A percentile compares a stretch with the other conserved stretches of the same genome.
These are phyloP conservation scores for Yarrowia deformans DNA, from an alignment of 805 yeast genomes.

Conservation along the genomic window DNA sequence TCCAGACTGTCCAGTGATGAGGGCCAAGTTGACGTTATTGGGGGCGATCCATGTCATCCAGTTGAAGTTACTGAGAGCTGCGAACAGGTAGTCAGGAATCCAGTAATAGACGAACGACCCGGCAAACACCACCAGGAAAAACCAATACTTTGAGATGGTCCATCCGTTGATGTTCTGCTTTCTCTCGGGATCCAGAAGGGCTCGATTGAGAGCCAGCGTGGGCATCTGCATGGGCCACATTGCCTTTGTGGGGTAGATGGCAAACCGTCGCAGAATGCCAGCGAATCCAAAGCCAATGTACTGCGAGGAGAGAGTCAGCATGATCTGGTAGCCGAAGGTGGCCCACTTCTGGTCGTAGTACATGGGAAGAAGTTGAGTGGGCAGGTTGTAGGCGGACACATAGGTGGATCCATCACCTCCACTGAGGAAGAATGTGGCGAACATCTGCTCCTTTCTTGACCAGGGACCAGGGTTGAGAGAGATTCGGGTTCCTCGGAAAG, in stretches of 20 bases:
- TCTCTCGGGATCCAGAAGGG: constrained; percentile 54
- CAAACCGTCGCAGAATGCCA: constrained; percentile 63
- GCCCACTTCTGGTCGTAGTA: constrained; percentile 50
- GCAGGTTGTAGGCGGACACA: constrained; percentile 42
- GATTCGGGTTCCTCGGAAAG: constrained; percentile 52
- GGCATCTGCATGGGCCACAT: constrained; percentile 72
- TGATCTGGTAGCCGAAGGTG: constrained; percentile 53
- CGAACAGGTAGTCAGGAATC: constrained; percentile 66
- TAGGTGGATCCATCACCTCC: constrained; percentile 41
- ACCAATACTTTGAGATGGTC: constrained; percentile 57
- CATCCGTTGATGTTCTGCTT: constrained; percentile 57
- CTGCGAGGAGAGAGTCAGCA: constrained; percentile 64
- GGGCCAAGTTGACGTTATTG: constrained; percentile 60
- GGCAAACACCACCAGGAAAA: constrained; percentile 54
- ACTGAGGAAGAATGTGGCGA: constrained; percentile 50
- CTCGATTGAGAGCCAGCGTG: constrained; percentile 62
- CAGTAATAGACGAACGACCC: constrained; percentile 60
- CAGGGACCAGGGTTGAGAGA: constrained; percentile 71
- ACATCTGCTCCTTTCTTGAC: constrained; percentile 67
- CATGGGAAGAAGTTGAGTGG: constrained; percentile 48
- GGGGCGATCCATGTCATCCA: constrained; percentile 70
- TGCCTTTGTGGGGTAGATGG: constrained; percentile 67
- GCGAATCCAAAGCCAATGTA: constrained; percentile 71
- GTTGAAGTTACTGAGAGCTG: constrained; percentile 62
- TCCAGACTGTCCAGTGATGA: constrained; percentile 55